Conservation (phyloP, 202 grass and related monocot species). For the Schoenoplectus tabernaemontani region DNA sequence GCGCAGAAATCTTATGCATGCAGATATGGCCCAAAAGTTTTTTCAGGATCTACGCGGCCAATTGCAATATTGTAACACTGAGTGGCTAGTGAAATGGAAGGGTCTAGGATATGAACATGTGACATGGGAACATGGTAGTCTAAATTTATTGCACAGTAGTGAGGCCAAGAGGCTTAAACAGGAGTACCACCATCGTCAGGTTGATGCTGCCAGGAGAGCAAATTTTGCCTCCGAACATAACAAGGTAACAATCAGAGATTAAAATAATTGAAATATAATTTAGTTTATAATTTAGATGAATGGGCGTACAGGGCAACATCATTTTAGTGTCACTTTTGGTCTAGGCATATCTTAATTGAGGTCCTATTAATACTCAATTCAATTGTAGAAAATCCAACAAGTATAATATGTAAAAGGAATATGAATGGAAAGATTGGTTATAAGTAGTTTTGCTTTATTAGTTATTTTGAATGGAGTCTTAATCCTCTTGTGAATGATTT, state of each 20-base stretch:
- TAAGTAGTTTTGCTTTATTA: not conserved
- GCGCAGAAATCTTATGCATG: slow-evolving; percentile 35
- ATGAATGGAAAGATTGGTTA: slow-evolving; percentile 18
- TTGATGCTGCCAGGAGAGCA: slow-evolving; percentile 24
- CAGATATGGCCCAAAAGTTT: slow-evolving; percentile 33
- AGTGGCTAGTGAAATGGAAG: slow-evolving; percentile 70
- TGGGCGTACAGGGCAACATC: slow-evolving; percentile 16
- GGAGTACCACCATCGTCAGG: slow-evolving; percentile 29
- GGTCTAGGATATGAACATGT: slow-evolving; percentile 46
- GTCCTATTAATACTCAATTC: not conserved
- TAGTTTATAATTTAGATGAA: slow-evolving; percentile 16
- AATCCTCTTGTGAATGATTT: slow-evolving; percentile 2
- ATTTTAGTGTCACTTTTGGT: slow-evolving; percentile 9
- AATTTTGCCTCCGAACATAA: slow-evolving; percentile 31
- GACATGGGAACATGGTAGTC: slow-evolving; percentile 59
- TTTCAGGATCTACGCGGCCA: slow-evolving; percentile 16
- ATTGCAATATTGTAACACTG: slow-evolving; percentile 30
- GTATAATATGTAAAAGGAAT: not conserved
- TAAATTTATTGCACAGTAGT: slow-evolving; percentile 28
- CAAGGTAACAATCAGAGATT: slow-evolving; percentile 28
- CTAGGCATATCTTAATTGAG: not conserved
- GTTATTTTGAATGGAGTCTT: not conserved
- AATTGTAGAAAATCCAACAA: not conserved
- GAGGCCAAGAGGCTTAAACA: slow-evolving; percentile 34
- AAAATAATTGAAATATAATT: not conserved